phyloP scores from a whole-genome alignment of 805 yeast genomes.

The Starmera caribaea region DNA sequence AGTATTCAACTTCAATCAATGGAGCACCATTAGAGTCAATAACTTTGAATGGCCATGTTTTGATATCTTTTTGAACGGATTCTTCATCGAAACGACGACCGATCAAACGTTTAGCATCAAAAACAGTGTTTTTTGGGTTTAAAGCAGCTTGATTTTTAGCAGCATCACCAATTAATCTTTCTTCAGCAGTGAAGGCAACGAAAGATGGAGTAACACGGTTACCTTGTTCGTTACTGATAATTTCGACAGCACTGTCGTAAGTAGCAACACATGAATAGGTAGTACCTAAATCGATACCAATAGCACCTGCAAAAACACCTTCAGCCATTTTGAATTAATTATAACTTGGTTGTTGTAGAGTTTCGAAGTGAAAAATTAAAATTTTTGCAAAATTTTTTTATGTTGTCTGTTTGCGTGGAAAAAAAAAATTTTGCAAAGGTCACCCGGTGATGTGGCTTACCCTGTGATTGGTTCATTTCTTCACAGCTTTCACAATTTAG shows the following conservation, averaged over 20 bases:
- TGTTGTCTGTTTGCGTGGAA: neutral
- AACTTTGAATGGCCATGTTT: constrained; percentile 81
- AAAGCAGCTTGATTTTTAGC: constrained; percentile 80
- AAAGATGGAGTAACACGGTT: constrained; percentile 78
- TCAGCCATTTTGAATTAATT: constrained; percentile 61
- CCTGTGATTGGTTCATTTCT: neutral
- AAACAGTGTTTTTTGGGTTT: constrained; percentile 68
- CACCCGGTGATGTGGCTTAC: neutral
- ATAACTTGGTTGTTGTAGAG: too few species aligned
- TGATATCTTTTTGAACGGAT: constrained; percentile 79
- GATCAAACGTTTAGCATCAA: constrained; percentile 77
- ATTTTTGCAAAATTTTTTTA: neutral
- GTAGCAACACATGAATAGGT: constrained; percentile 76
- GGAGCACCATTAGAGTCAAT: constrained; percentile 58
- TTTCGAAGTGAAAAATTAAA: too few species aligned
- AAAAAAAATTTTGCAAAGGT: neutral
- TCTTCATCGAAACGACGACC: constrained; percentile 72
- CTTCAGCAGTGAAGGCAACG: constrained; percentile 72
- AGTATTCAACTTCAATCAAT: constrained; percentile 59
- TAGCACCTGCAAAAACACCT: constrained; percentile 99
- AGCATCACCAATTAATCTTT: constrained; percentile 75
- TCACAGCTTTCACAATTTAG: too few species aligned
- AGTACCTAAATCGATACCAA: constrained; percentile 98
- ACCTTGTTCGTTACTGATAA: constrained; percentile 79
- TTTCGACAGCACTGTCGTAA: constrained; percentile 68